Evolutionary conservation across 768 basidiomycete genomes (phyloP).

Genomic region (Termitomyces sp.): DNA sequence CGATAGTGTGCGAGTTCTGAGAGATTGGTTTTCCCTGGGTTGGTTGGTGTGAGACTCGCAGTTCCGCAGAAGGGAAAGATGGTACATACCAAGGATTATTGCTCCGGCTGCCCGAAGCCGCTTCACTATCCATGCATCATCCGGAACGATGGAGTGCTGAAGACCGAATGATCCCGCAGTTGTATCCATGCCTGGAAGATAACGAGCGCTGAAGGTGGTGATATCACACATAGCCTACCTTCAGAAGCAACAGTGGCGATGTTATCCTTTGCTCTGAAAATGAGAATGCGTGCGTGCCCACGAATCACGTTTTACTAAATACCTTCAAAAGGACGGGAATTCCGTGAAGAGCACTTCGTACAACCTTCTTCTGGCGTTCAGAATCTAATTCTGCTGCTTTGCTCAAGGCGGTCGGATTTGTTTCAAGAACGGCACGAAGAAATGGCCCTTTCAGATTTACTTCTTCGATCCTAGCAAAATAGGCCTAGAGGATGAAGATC

Average conservation of each 20-base stretch:
- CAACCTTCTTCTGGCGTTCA: conserved; percentile 38
- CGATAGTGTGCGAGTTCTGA: conserved; percentile 53
- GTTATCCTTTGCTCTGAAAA: conserved; percentile 34
- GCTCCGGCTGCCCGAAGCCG: conserved; percentile 40
- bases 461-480: conserved; percentile 62
- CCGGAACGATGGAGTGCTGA: conserved; percentile 38
- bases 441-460: conserved; percentile 58
- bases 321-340: conserved; percentile 53
- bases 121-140: conserved; percentile 43
- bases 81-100: conserved; percentile 38
- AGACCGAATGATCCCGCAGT: conserved; percentile 43
- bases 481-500: conserved; percentile 39
- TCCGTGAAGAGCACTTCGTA: conserved; percentile 49
- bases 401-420: conserved; percentile 47
- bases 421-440: conserved; percentile 59
- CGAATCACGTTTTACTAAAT: background rate
- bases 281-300: background rate
- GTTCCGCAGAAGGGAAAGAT: background rate
- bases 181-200: conserved; percentile 38
- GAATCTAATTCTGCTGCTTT: conserved; percentile 49
- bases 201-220: no score
- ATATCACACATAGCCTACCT: conserved; percentile 23
- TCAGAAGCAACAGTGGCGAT: conserved; percentile 44
- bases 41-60: background rate
- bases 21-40: conserved; percentile 50